Evolutionary conservation across 306 rosid genomes (phyloP).

Genomic region (Corylus americana): DNA sequence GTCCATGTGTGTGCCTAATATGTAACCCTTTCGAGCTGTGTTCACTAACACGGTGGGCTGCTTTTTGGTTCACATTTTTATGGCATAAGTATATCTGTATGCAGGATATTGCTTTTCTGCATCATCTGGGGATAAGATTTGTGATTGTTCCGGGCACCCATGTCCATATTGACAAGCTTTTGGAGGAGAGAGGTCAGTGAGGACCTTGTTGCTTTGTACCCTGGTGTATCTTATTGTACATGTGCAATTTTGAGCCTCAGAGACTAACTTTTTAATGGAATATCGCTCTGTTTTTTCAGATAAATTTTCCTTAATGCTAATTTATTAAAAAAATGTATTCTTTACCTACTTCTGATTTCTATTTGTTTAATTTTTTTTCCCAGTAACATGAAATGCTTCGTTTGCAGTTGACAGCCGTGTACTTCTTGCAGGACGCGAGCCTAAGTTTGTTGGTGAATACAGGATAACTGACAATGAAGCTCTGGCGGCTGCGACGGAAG

Average conservation of each 20-base stretch:
- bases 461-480: constrained; percentile 81
- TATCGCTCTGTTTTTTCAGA: neutral
- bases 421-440: constrained; percentile 59
- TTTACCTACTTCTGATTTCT: neutral
- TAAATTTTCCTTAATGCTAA: neutral
- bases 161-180: constrained; percentile 79
- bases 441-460: constrained; percentile 77
- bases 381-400: neutral
- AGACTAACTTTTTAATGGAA: neutral
- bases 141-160: constrained; percentile 92
- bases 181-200: constrained; percentile 73
- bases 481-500: constrained; percentile 89
- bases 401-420: constrained; percentile 19
- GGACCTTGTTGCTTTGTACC: constrained; percentile 13
- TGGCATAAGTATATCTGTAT: constrained; percentile 14
- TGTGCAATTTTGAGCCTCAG: neutral
- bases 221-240: constrained; percentile 13
- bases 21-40: neutral
- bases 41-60: neutral
- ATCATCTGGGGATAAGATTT: constrained; percentile 89
- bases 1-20: neutral
- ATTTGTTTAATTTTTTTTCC: constrained; percentile 3
- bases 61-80: neutral
- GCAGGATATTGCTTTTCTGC: constrained; percentile 98
- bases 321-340: neutral